A percentile compares a stretch with the other conserved stretches of the same genome.
Evolutionary conservation across 345 rosid genomes (phyloP).

Genomic region (Gynandropsis gynandra): DNA sequence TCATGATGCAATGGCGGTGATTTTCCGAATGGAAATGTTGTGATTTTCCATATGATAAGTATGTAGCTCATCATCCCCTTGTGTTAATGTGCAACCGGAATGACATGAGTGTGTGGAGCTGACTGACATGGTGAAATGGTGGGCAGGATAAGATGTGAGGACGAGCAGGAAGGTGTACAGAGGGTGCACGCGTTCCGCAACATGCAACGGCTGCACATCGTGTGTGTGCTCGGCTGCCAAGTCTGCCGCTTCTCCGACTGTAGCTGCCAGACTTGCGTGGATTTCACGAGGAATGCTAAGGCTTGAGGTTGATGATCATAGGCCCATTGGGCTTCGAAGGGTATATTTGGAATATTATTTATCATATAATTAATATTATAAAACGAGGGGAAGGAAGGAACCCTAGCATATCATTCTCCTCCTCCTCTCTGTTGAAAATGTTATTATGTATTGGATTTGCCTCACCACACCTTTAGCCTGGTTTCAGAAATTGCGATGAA

Average conservation of each 20-base stretch:
- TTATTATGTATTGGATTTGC: no score
- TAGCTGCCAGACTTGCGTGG: conserved; percentile 90
- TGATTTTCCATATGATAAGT: conserved; percentile 69
- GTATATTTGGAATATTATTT: no score
- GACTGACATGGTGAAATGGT: conserved; percentile 35
- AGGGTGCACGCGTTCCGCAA: conserved; percentile 72
- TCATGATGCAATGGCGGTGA: conserved; percentile 81
- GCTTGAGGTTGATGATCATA: no score
- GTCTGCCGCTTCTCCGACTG: conserved; percentile 85
- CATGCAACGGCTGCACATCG: conserved; percentile 95
- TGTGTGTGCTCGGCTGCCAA: conserved; percentile 92
- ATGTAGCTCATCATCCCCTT: conserved; percentile 25
- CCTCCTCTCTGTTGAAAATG: no score
- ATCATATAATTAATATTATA: no score
- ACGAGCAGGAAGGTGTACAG: conserved; percentile 80
- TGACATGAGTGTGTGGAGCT: conserved; percentile 16
- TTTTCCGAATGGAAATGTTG: conserved; percentile 71
- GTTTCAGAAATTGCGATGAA: no score
- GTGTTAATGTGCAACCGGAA: neutral
- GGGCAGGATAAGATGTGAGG: conserved; percentile 66
- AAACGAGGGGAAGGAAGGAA: no score
- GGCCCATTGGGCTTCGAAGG: no score
- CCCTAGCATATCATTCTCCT: no score
- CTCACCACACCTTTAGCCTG: no score
- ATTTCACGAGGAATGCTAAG: conserved; percentile 44